Base-by-base conservation (phyloP, 805 yeast genomes). In the Ogataea pini region DNA sequence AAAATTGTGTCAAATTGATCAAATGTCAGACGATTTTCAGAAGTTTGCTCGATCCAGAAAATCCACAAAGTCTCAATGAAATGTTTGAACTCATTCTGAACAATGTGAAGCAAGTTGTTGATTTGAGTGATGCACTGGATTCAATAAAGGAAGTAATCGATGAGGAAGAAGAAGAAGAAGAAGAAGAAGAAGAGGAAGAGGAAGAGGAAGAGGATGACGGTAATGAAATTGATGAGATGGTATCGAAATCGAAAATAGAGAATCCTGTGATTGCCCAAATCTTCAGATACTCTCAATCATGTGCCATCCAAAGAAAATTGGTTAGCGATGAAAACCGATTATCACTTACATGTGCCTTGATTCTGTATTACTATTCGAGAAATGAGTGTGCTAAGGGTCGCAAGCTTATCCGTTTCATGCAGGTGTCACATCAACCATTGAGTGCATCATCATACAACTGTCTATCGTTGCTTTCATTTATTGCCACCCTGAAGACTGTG, bases 311-410 rank as follows among this genome's bases (percentile, higher is more conserved):
- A 13, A 19, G 45, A 6, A 48, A 46, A 25, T 49, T 63, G 14
- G 51, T 65, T 6, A 49, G 61, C 13, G 61, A 63, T 37, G 70
- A 64, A 34, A 63, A 62, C 36, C 55, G 68, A 46, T 43, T 67
- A 8, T 56, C 64, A 3, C 49, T 67, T 36, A 56, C 67, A 1
- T 65, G 70, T 46, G 55, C 63, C 1, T 46, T 65, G 38, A 62
- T 67, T 17, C 27, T 64, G 18, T 61, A 64, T 46, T 65, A 63
- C 42, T 58, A 61, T 44, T 51, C 60, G 1, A 42, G 41, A 18
- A 56, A 54, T 25, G 58, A 65, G 25, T 14, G 32, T 7, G 33
- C 40, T 2, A 55, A 60, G 18, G 65, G 60, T 7, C 55, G 57
- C 29, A 48, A 49, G 9, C 54, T 67, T 46, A 54, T 65, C 13